A percentile compares a stretch with the other conserved stretches of the same genome.
Evolutionary conservation across 148 eudicot genomes (phyloP).

Genomic region (Beta vulgaris): DNA sequence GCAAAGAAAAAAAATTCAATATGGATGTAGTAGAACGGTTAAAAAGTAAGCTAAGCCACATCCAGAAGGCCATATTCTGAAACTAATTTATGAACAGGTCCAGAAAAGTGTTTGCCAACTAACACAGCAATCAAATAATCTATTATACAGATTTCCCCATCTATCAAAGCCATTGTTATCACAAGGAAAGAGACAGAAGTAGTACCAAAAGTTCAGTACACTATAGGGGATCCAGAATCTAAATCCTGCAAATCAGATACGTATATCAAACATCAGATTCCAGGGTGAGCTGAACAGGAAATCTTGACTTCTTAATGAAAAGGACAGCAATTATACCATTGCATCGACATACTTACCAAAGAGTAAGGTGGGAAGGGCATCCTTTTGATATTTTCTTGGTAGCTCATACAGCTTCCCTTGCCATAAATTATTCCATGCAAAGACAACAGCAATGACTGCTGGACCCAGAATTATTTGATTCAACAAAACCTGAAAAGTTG

Average conservation of each 20-base stretch:
- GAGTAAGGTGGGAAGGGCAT: conserved; percentile 72
- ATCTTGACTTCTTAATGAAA: background rate
- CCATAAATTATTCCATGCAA: conserved; percentile 96
- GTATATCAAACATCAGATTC: background rate
- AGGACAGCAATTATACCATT: background rate
- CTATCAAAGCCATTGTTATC: background rate
- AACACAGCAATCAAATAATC: too few species aligned
- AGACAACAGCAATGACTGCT: conserved; percentile 77
- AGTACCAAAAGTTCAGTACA: conserved; percentile 79
- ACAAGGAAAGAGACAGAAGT: conserved; percentile 24
- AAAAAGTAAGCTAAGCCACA: background rate
- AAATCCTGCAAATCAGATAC: conserved; percentile 58
- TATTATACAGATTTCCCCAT: background rate
- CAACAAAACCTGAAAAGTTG: conserved; percentile 59
- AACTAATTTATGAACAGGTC: background rate
- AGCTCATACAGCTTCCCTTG: conserved; percentile 80
- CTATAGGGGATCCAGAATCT: conserved; percentile 97
- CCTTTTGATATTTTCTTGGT: conserved; percentile 77
- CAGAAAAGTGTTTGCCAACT: background rate
- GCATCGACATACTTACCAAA: conserved; percentile 43
- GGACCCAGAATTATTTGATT: conserved; percentile 94
- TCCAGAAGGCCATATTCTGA: background rate
- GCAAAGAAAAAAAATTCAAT: background rate
- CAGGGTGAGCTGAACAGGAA: background rate
- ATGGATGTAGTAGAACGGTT: background rate